These are phyloP conservation scores for Metroxylon sagu DNA, from an alignment of 176 grass and related monocot genomes.

Conservation along the genomic window DNA sequence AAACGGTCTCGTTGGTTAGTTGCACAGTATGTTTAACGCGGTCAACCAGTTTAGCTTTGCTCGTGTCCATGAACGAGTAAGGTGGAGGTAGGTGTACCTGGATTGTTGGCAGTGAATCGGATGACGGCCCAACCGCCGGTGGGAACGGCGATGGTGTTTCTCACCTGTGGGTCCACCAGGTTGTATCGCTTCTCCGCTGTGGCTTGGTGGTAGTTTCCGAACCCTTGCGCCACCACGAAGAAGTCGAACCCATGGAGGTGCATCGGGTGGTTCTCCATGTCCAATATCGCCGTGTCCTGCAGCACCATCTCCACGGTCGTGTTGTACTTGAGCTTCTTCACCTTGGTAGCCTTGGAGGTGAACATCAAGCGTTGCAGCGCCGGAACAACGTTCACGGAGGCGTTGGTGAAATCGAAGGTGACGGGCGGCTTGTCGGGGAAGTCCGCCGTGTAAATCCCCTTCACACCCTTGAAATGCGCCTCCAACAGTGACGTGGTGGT, in stretches of 20 bases:
- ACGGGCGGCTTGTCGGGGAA: conserved; percentile 41
- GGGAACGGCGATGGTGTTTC: conserved; percentile 58
- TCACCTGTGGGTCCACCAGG: conserved; percentile 48
- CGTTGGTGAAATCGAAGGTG: conserved; percentile 48
- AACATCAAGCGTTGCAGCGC: conserved; percentile 1
- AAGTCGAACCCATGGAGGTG: conserved; percentile 67
- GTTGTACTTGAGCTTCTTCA: conserved; percentile 35
- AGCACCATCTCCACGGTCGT: conserved; percentile 54
- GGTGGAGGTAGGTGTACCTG: conserved; percentile 26
- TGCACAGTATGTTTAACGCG: no score
- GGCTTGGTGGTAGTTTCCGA: conserved; percentile 39
- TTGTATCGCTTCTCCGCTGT: conserved; percentile 15
- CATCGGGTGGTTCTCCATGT: conserved; percentile 56
- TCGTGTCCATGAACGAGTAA: neutral
- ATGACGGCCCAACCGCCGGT: conserved; percentile 55
- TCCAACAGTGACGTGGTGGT: conserved; percentile 29
- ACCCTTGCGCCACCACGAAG: conserved; percentile 52
- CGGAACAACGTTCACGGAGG: neutral
- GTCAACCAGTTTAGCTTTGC: no score
- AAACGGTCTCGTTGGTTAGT: neutral
- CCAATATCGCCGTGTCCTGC: conserved; percentile 55
- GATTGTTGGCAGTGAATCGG: conserved; percentile 57
- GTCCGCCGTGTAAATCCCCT: conserved; percentile 43
- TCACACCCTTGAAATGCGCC: conserved; percentile 14
- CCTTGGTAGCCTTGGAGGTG: conserved; percentile 33